Percentiles rank a stretch among this genome's conserved stretches.
phyloP scores from a whole-genome alignment of 345 rosid genomes.

The Moricandia arvensis region DNA sequence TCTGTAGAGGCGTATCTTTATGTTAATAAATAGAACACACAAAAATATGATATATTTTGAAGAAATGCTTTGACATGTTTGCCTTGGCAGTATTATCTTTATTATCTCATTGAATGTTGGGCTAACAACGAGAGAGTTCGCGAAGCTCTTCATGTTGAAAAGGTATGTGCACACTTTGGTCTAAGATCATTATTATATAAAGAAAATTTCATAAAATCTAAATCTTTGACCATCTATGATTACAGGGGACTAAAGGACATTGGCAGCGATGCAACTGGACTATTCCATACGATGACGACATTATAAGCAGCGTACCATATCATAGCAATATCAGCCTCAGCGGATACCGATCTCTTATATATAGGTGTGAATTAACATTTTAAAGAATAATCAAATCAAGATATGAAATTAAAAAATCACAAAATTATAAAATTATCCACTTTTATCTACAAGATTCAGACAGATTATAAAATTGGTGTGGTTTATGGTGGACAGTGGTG shows the following conservation, averaged over 20 bases:
- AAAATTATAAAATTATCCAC: not conserved
- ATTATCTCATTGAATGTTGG: conserved; percentile 13
- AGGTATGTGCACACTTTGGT: conserved; percentile 11
- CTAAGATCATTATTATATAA: not conserved
- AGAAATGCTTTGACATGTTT: not conserved
- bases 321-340: conserved; percentile 11
- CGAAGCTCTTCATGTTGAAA: conserved; percentile 22
- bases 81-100: conserved; percentile 22
- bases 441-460: not conserved
- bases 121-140: conserved; percentile 31
- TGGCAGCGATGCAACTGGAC: conserved; percentile 21
- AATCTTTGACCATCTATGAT: not conserved
- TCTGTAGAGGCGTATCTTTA: not conserved
- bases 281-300: not conserved
- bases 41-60: not conserved
- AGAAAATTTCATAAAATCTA: not conserved
- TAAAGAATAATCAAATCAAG: too few relatives aligned
- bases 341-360: conserved; percentile 17
- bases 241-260: conserved; percentile 22
- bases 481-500: conserved; percentile 43
- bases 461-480: not conserved
- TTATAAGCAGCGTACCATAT: conserved; percentile 4
- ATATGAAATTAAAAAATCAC: too few relatives aligned
- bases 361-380: conserved; percentile 1
- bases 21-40: not conserved